Evolutionary conservation across 225 moss, liverwort and hornwort genomes (phyloP).

Genomic region (Climacium dendroides): DNA sequence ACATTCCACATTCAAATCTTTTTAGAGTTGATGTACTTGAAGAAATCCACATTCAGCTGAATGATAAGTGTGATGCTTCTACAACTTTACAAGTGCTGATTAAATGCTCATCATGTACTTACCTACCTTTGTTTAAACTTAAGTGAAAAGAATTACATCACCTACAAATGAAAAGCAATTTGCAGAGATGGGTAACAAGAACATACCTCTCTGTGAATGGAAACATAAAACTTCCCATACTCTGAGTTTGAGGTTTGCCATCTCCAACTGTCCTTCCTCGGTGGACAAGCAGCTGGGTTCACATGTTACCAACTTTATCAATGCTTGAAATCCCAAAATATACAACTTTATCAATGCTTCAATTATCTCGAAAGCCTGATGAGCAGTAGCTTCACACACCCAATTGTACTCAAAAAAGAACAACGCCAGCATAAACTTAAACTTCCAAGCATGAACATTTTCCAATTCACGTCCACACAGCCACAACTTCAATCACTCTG

Average conservation of each 20-base stretch:
- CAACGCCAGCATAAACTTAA: background rate
- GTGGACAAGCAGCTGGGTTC: background rate
- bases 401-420: background rate
- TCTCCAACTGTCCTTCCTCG: slow-evolving; percentile 20
- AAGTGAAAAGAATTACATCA: background rate
- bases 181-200: background rate
- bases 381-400: background rate
- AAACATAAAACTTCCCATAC: slow-evolving; percentile 37
- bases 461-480: background rate
- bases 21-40: no score
- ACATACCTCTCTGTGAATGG: slow-evolving; percentile 22
- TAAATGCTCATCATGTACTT: background rate
- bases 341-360: no score
- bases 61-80: background rate
- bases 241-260: slow-evolving; percentile 52
- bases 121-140: no score
- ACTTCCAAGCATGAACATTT: background rate
- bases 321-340: background rate
- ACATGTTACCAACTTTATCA: background rate
- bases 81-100: no score
- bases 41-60: background rate
- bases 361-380: background rate
- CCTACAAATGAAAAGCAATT: background rate
- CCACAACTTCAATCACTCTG: background rate
- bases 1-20: no score